phyloP scores from a whole-genome alignment of 768 basidiomycete genomes.

The Boletus tomentosulus region DNA sequence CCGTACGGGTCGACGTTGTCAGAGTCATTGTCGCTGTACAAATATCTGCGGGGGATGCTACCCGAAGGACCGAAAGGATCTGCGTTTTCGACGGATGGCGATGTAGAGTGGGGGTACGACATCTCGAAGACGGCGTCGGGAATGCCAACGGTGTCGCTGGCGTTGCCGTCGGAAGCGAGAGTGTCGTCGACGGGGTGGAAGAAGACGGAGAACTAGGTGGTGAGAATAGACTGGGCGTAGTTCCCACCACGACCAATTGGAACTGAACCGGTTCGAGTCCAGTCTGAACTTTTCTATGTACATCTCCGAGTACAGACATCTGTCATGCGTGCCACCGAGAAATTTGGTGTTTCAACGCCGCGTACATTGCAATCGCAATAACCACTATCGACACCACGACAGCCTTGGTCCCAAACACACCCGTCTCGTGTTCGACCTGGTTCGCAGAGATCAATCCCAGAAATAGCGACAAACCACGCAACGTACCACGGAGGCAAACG shows the following conservation, averaged over 20 bases:
- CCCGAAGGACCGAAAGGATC: constrained; percentile 58
- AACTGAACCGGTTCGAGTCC: constrained; percentile 22
- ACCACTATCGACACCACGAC: constrained; percentile 41
- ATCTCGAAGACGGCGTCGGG: constrained; percentile 22
- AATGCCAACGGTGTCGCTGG: constrained; percentile 14
- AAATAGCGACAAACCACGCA: neutral
- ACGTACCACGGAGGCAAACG: constrained; percentile 70
- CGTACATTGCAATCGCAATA: constrained; percentile 39
- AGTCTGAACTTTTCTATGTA: no score
- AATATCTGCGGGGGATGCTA: constrained; percentile 37
- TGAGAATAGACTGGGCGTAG: constrained; percentile 11
- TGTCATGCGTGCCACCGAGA: constrained; percentile 19
- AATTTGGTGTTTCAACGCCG: constrained; percentile 37
- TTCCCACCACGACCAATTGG: constrained; percentile 25
- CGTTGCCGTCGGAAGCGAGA: constrained; percentile 1
- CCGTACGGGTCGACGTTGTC: constrained; percentile 61
- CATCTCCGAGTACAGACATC: constrained; percentile 7
- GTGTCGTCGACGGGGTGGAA: constrained; percentile 5
- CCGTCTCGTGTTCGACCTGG: constrained; percentile 74
- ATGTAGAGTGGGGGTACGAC: constrained; percentile 55
- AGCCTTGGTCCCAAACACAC: constrained; percentile 49
- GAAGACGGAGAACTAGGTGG: neutral
- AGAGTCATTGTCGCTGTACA: constrained; percentile 74
- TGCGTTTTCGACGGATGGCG: constrained; percentile 55
- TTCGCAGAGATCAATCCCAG: constrained; percentile 1